Evolutionary conservation across 2,329 filamentous ascomycete species (phyloP).

Genomic region (Penicillium sclerotiorum): DNA sequence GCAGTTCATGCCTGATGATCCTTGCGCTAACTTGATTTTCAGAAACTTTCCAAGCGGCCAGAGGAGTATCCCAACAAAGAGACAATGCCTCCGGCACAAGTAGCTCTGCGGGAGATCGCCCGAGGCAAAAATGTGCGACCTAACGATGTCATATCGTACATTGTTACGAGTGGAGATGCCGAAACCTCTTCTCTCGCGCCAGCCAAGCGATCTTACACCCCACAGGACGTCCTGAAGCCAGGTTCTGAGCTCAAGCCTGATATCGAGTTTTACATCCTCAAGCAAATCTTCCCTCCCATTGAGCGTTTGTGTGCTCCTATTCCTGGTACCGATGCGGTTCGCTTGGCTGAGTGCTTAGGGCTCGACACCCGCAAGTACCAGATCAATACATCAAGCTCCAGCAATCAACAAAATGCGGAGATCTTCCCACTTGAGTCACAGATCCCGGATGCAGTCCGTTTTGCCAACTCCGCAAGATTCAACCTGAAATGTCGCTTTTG

Average conservation of each 20-base stretch:
- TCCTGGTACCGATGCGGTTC: conserved; percentile 83
- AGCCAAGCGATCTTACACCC: conserved; percentile 85
- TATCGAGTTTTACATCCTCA: conserved; percentile 96
- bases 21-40: conserved; percentile 20
- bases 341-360: conserved; percentile 89
- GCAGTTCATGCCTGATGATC: neutral
- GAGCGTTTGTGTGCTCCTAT: conserved; percentile 98
- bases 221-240: conserved; percentile 79
- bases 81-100: conserved; percentile 95
- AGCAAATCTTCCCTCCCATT: conserved; percentile 97
- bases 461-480: conserved; percentile 77
- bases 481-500: conserved; percentile 80
- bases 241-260: conserved; percentile 79
- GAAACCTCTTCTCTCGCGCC: conserved; percentile 64
- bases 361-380: conserved; percentile 88
- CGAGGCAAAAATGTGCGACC: conserved; percentile 86
- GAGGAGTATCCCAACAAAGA: conserved; percentile 92
- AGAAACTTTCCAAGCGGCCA: conserved; percentile 90
- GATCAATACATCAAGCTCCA: conserved; percentile 61
- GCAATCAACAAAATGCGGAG: conserved; percentile 62
- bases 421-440: conserved; percentile 93
- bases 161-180: conserved; percentile 73
- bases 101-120: conserved; percentile 83
- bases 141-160: conserved; percentile 94
- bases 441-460: conserved; percentile 87